Evolutionary conservation across 495 filamentous ascomycete species (phyloP).

Genomic region (Articulospora tetracladia): DNA sequence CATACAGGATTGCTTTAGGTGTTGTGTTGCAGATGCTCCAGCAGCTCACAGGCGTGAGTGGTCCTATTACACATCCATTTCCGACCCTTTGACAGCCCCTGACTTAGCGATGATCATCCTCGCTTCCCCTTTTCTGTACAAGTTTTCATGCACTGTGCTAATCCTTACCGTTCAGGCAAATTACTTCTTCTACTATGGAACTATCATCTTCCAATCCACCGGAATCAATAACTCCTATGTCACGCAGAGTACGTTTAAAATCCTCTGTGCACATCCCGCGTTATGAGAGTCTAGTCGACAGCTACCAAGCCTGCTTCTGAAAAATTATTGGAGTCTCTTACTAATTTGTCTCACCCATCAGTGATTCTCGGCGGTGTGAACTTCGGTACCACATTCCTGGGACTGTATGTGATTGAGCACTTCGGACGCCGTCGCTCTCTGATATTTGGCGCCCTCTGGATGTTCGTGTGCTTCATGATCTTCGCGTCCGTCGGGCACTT

Average conservation of each 20-base stretch:
- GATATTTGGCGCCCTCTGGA: conserved; percentile 62
- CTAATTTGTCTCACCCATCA: no score
- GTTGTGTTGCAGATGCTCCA: conserved; percentile 67
- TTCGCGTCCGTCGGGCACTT: conserved; percentile 64
- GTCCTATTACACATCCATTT: conserved; percentile 34
- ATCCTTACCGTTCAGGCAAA: neutral
- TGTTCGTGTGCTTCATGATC: conserved; percentile 67
- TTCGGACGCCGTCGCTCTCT: conserved; percentile 63
- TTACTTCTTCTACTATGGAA: conserved; percentile 53
- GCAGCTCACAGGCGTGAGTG: conserved; percentile 51
- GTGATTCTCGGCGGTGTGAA: conserved; percentile 51
- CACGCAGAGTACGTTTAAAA: no score
- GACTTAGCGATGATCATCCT: neutral
- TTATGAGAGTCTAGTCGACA: no score
- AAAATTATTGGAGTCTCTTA: no score
- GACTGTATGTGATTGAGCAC: conserved; percentile 65
- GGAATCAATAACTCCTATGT: conserved; percentile 60
- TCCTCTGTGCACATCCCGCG: no score
- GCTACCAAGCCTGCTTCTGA: no score
- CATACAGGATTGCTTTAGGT: conserved; percentile 37
- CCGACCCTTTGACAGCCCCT: no score
- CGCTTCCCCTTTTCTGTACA: no score
- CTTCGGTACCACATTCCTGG: conserved; percentile 59
- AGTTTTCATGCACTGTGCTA: no score
- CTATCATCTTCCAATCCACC: conserved; percentile 55